Conservation (phyloP, 2,329 filamentous ascomycete genomes). For the Emericellopsis atlantica region DNA sequence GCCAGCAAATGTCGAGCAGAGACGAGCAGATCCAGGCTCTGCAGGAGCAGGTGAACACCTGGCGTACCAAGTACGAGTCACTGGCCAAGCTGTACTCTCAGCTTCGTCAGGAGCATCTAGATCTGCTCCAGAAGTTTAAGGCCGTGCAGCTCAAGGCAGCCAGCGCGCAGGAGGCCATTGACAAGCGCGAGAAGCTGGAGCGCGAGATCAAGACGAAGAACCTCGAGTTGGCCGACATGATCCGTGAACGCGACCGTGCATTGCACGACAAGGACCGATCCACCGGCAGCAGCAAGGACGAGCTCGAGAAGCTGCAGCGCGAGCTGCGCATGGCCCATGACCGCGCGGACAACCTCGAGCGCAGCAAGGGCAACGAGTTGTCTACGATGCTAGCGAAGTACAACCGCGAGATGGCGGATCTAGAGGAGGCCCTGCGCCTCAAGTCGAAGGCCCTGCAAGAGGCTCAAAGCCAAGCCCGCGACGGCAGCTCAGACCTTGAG, state of each 20-base stretch:
- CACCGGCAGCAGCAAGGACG: slow-evolving; percentile 80
- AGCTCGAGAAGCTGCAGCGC: slow-evolving; percentile 86
- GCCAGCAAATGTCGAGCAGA: slow-evolving; percentile 76
- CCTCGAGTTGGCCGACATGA: slow-evolving; percentile 97
- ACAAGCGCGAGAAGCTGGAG: slow-evolving; percentile 86
- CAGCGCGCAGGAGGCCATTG: slow-evolving; percentile 93
- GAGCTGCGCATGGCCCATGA: slow-evolving; percentile 89
- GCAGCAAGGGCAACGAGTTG: slow-evolving; percentile 86
- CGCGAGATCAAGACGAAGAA: slow-evolving; percentile 99
- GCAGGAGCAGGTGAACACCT: slow-evolving; percentile 95
- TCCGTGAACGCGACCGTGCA: slow-evolving; percentile 86
- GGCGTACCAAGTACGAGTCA: slow-evolving; percentile 93
- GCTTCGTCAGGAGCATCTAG: slow-evolving; percentile 85
- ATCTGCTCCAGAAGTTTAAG: slow-evolving; percentile 94
- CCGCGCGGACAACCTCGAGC: slow-evolving; percentile 81
- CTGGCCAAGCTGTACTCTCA: slow-evolving; percentile 96
- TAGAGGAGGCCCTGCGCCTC: slow-evolving; percentile 81
- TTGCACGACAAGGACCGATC: slow-evolving; percentile 84
- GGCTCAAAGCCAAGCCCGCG: slow-evolving; percentile 61
- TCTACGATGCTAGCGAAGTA: slow-evolving; percentile 92
- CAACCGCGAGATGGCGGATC: slow-evolving; percentile 91
- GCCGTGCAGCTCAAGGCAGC: slow-evolving; percentile 90
- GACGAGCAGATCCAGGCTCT: slow-evolving; percentile 89
- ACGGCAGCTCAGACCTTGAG: slow-evolving; percentile 78
- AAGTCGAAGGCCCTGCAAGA: slow-evolving; percentile 86